Conservation (phyloP, 805 yeast genomes). For the Yarrowia osloensis region DNA sequence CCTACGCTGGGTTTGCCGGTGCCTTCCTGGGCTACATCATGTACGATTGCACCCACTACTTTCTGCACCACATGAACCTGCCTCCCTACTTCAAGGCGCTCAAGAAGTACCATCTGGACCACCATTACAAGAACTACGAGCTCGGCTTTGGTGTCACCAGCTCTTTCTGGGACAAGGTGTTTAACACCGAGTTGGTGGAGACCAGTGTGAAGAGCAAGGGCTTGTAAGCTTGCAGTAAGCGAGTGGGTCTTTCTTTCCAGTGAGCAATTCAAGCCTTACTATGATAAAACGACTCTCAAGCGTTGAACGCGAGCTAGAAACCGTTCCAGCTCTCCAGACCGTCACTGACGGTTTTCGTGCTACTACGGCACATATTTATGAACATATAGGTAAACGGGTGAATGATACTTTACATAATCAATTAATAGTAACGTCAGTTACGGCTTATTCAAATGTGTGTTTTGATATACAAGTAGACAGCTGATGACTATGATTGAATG, state of each 20-base stretch:
- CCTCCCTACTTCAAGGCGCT: conserved; percentile 75
- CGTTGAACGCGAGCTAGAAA: no score
- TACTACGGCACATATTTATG: conserved; percentile 2
- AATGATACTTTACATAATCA: not conserved
- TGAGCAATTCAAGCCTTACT: no score
- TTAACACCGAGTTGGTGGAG: conserved; percentile 71
- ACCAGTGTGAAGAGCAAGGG: conserved; percentile 32
- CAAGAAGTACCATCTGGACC: conserved; percentile 92
- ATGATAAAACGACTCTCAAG: no score
- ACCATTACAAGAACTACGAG: conserved; percentile 96
- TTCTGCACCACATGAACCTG: conserved; percentile 82
- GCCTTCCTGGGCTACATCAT: conserved; percentile 90
- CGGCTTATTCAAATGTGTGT: no score
- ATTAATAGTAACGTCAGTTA: not conserved
- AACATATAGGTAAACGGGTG: conserved; percentile 22
- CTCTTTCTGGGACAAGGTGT: conserved; percentile 90
- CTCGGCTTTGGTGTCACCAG: conserved; percentile 96
- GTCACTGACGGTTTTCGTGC: no score
- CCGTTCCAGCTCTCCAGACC: no score
- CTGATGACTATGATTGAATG: no score
- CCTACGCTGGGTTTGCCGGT: conserved; percentile 93
- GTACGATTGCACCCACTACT: conserved; percentile 93
- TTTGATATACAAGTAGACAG: no score
- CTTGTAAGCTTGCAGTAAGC: no score
- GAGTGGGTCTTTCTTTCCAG: no score